Evolutionary conservation across 2,329 filamentous ascomycete species (phyloP).

Genomic region (Apiospora hydei): DNA sequence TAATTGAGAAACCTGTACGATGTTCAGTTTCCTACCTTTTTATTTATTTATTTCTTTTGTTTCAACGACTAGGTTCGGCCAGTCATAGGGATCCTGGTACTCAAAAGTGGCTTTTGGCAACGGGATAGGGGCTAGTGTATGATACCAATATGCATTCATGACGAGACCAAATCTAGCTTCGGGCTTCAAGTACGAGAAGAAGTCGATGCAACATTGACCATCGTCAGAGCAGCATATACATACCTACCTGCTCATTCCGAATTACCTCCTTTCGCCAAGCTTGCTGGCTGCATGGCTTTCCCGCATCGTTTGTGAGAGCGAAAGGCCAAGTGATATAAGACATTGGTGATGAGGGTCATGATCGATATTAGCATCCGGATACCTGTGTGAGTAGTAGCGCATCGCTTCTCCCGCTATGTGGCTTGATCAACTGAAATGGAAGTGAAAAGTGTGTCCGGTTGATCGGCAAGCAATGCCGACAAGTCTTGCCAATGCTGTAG

Average conservation of each 20-base stretch:
- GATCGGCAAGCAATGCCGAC: neutral
- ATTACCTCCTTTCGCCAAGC: neutral
- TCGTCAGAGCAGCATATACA: too few relatives aligned
- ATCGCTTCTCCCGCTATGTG: neutral
- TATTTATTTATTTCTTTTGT: neutral
- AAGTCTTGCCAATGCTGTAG: neutral
- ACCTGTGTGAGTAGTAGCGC: neutral
- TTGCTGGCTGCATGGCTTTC: neutral
- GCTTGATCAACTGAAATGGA: neutral
- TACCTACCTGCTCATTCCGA: neutral
- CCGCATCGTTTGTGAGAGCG: neutral
- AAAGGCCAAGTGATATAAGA: neutral
- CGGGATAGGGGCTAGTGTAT: neutral
- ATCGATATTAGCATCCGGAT: neutral
- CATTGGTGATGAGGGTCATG: neutral
- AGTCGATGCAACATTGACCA: neutral
- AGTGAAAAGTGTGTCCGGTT: neutral
- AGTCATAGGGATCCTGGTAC: neutral
- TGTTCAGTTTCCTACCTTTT: neutral
- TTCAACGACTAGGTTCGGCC: neutral
- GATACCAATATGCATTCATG: neutral
- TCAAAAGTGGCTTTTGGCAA: neutral
- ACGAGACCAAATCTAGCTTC: neutral
- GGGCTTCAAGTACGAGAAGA: neutral
- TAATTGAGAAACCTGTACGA: neutral